phyloP scores from a whole-genome alignment of 2,329 filamentous ascomycete species.

The Cladosporium oxysporum region DNA sequence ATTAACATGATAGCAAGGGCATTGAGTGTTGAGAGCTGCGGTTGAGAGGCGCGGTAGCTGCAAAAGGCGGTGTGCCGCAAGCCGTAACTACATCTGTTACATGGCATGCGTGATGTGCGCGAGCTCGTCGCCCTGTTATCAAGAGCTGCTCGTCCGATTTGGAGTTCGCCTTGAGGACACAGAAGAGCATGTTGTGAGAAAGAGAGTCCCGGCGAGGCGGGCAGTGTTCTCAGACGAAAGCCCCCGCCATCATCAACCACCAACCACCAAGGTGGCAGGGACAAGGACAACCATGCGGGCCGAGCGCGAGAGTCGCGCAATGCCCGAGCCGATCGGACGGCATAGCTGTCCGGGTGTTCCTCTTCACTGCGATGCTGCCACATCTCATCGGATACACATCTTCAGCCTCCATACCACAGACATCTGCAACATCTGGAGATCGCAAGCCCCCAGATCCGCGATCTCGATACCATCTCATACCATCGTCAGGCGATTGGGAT shows the following conservation, averaged over 20 bases:
- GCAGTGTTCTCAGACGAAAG: not conserved
- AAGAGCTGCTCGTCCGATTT: not conserved
- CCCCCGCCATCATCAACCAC: not conserved
- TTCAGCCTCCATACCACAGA: not conserved
- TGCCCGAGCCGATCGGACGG: conserved; percentile 3
- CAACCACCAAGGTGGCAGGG: not conserved
- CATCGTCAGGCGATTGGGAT: not conserved
- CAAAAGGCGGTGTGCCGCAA: conserved; percentile 9
- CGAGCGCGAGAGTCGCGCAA: conserved; percentile 2
- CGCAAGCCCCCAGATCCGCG: not conserved
- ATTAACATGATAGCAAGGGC: conserved; percentile 5
- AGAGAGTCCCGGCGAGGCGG: not conserved
- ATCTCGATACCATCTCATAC: conserved; percentile 10
- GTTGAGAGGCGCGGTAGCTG: conserved; percentile 6
- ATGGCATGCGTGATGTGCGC: not conserved
- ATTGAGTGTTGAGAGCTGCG: not conserved
- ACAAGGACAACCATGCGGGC: not conserved
- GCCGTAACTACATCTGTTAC: not conserved
- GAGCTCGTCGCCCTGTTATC: not conserved
- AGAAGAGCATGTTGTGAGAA: not conserved
- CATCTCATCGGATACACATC: conserved; percentile 11
- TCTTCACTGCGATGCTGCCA: not conserved
- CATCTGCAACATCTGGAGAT: not conserved
- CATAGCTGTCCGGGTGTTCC: not conserved
- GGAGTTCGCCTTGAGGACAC: not conserved